Base-by-base conservation (phyloP, 352 stramenopile species). In the Thalassiosira delicatula region DNA sequence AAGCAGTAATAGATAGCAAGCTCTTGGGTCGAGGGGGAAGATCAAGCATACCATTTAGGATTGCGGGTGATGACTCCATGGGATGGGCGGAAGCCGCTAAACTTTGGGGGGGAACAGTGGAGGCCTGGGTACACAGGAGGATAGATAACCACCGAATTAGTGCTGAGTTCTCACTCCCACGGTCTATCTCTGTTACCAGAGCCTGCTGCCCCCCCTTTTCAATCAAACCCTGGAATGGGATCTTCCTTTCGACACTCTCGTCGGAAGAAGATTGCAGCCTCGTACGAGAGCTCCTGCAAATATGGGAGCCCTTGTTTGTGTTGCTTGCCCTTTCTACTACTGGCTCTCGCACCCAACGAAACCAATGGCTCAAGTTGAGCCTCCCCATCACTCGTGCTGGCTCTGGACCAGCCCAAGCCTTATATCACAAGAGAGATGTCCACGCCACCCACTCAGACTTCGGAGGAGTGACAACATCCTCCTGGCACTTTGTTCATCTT, bases 81-180 rank as follows among this genome's bases (percentile, higher is more conserved):
- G 49, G 49, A 19, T 59, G 49, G 49, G 49, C 12, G 4, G 49
- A 59, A 23, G 49, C 49, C 27, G 49, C 49, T 12, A 11, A 11
- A 23, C 32, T 11, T 12, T 30, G 21, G 49, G 49, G 49, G 32
- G 49, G 49, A 14, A 30, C 49, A 8, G 49, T 59, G n/a, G 49
- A 59, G 19, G 4, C 12, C 49, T 32, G 27, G n/a, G 32, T 23
- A 19, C 49, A 59, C 32, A 54, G 23, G 44, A 12, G 0, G 19
- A 5, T 23, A 3, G 23, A 62, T 62, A 62, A 62, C 53, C 53
- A 62, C 27, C 27, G 8, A 23, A 40, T 62, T 62, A 62, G 17
- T 1, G 1, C 25, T 3, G 2, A 17, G 1, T 62, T 62, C 7
- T 23, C 19, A 23, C 53, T 62, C n/a, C 53, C 53, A 37, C 21